Base-by-base conservation (phyloP, 2,329 filamentous ascomycete genomes). In the Bipolaris cookei region DNA sequence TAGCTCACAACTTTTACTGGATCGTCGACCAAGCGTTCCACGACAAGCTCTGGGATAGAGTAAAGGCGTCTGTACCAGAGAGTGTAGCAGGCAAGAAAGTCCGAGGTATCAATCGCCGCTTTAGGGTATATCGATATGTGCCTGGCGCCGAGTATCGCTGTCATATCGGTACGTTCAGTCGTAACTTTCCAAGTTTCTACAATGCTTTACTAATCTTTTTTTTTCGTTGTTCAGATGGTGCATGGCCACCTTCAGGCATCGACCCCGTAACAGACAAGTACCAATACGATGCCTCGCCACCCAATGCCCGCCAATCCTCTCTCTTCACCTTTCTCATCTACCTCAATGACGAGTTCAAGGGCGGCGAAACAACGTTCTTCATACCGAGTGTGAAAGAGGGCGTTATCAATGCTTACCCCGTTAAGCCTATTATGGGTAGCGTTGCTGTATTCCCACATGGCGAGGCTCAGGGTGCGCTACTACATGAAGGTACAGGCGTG, bases 1-100 rank as follows among this genome's bases (percentile, higher is more conserved):
- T 90, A 1, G 88, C 88, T 0, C 88, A 90, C 77, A 90, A 90
- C 72, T 89, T 90, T 64, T 90, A 90, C 77, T 90, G 88, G 88
- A 80, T 90, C 7, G 80, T 87, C 11, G 88, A 90, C 63, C 78
- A 80, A 20, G 78, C 80, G 0, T 90, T 90, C 70, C 84, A 87
- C 65, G 82, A 88, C 54, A 81, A 78, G 13, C 79, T 90, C 1
- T 90, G 88, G 88, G 73, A 77, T 0, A 82, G 88, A 13, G 83
- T 90, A 2, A 76, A 81, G 2, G 76, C 81, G 0, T 87, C 86
- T 45, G 82, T 90, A 0, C 87, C 88, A 0, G 69, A 77, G 0
- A 74, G 76, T 0, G 77, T 89, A 1, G 80, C 81, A 13, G 88
- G 88, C 0, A 84, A 83, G 34, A 70, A 78, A 20, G 86, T 84